Base-by-base conservation (phyloP, 305 asterid genomes). In the Rubia occidens region DNA sequence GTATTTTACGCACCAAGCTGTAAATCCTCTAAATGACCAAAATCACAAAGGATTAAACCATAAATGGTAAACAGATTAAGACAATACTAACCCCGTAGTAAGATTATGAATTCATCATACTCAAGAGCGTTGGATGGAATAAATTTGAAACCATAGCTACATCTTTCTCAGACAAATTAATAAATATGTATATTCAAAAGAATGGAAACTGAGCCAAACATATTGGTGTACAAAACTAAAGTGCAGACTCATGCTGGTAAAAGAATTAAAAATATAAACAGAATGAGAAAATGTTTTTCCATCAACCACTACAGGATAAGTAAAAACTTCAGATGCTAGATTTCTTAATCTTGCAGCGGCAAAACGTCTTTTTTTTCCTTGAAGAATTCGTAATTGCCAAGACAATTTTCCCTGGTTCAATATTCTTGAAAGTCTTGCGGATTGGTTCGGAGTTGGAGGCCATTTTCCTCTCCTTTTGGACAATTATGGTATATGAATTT, bases 291-390 rank as follows among this genome's bases (percentile, higher is more conserved):
- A 1, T 1, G 1, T 32, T 32, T 2, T 32, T 32, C 37, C 37
- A 32, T 32, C 37, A 32, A 32, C 3, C 37, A 32, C 37, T 3
- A 32, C 32, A 3, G 2, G 4, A 32, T 32, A 32, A 17, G 5
- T 6, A 0, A 43, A 64, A 56, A 13, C 63, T 56, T 87, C 81
- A 85, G 26, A 77, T 72, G 73, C 80, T 43, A 45, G 87, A 71
- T 74, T 85, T 87, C 66, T 84, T 86, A 73, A 85, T 81, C 85
- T 85, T 89, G 84, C 69, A 75, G 21, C 93, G 77, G 56, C 83
- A 84, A 79, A 90, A 85, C 69, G 82, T 76, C 76, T 80, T 90
- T 89, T 88, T 88, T 54, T 88, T 86, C 91, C 85, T 84, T 10
- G 94, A 81, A 58, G 75, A 49, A 54, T 90, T 90, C 47, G 77